phyloP scores from a whole-genome alignment of 768 basidiomycete species.

The Fibroporia radiculosa region DNA sequence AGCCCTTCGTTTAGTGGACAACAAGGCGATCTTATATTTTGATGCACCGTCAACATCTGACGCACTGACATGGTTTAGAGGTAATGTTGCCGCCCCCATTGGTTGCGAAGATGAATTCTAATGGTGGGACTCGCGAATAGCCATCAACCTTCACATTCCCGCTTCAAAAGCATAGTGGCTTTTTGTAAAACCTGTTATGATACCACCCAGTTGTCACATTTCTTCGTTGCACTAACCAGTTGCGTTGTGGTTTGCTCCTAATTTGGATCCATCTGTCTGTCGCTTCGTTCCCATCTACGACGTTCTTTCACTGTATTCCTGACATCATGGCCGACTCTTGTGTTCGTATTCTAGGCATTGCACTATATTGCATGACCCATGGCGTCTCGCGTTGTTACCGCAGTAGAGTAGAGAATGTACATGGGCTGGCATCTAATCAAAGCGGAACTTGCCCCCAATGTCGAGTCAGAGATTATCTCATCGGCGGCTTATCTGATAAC shows the following conservation, averaged over 20 bases:
- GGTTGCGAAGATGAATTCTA: background rate
- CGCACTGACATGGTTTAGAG: slow-evolving; percentile 87
- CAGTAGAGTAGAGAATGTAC: slow-evolving; percentile 1
- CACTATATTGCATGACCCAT: background rate
- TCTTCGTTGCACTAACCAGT: background rate
- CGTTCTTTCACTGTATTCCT: slow-evolving; percentile 9
- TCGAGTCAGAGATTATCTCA: background rate
- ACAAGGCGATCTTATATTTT: slow-evolving; percentile 88
- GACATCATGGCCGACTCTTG: slow-evolving; percentile 1
- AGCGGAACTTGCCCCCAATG: background rate
- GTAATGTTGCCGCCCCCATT: slow-evolving; percentile 29
- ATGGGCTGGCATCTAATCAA: slow-evolving; percentile 4
- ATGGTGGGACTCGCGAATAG: slow-evolving; percentile 27
- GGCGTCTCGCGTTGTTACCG: slow-evolving; percentile 1
- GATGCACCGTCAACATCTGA: slow-evolving; percentile 79
- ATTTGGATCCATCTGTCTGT: background rate
- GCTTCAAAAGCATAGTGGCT: slow-evolving; percentile 59
- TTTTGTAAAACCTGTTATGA: too few species aligned
- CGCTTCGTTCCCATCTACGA: slow-evolving; percentile 2
- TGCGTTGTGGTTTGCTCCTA: background rate
- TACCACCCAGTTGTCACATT: too few species aligned
- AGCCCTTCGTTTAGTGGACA: slow-evolving; percentile 86
- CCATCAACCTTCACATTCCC: slow-evolving; percentile 86
- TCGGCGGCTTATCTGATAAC: background rate
- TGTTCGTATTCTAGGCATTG: slow-evolving; percentile 3